Percentiles rank a stretch among this genome's conserved stretches.
phyloP scores from a whole-genome alignment of 2,329 filamentous ascomycete species.

The Zymoseptoria ardabiliae region DNA sequence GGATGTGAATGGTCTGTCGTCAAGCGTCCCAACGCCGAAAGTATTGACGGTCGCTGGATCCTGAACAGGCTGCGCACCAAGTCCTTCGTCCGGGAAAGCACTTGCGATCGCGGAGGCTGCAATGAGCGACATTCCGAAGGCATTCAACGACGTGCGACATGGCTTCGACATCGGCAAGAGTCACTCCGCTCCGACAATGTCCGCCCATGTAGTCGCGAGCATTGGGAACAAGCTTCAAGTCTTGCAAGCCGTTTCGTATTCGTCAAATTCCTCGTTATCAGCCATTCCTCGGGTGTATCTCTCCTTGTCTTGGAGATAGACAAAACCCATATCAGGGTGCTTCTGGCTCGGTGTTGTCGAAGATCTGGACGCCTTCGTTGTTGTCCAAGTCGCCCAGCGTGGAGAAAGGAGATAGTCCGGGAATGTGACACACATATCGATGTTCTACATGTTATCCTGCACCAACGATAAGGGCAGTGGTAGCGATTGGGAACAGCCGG shows the following conservation, averaged over 20 bases:
- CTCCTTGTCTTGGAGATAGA: neutral
- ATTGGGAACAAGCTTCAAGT: neutral
- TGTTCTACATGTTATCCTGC: neutral
- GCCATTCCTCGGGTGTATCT: neutral
- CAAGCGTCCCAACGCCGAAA: no score
- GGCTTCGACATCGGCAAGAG: no score
- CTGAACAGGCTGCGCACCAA: no score
- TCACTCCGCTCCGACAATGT: no score
- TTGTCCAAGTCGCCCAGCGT: neutral
- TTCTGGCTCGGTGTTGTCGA: constrained; percentile 4
- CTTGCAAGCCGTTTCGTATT: neutral
- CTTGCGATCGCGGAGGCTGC: no score
- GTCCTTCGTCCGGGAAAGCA: no score
- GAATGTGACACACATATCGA: neutral
- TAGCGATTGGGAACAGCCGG: neutral
- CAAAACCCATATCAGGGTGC: constrained; percentile 2
- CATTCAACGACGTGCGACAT: no score
- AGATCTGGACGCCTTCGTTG: constrained; percentile 6
- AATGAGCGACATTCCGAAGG: no score
- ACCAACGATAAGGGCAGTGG: neutral
- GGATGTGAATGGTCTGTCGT: no score
- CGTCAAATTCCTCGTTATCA: neutral
- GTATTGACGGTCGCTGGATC: no score
- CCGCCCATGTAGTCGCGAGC: neutral
- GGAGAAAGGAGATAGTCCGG: neutral